Base-by-base conservation (phyloP, 108 stramenopile genomes). In the Nitzschia inconspicua region DNA sequence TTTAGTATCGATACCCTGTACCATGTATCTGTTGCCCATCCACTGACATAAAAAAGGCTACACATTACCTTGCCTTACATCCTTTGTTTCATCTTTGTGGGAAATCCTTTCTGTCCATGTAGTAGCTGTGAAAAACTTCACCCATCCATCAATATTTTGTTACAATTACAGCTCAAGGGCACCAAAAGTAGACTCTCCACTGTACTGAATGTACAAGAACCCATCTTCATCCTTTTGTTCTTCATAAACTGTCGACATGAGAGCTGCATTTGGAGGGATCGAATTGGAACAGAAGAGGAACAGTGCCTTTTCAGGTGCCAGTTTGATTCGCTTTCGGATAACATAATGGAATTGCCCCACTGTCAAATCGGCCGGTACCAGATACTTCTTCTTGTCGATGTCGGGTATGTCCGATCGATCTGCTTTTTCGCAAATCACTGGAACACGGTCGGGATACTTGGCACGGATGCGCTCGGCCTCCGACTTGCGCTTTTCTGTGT, bases 291-390 rank as follows among this genome's bases (percentile, higher is more conserved):
- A 90, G 60, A 94, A 94, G 23, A 94, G 51, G 58, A 94, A 94
- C 29, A 94, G 60, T 6, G 93, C 93, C 80, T 94, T 94, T 68
- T 94, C 93, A 1, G 93, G 93, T 41, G 83, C 86, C 32, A 88
- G 79, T 72, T 97, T 96, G 70, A 98, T 96, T 24, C 98, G 87
- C 81, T 98, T 99, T 43, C 97, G 92, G 55, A 99, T 97, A 26
- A 99, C 98, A 68, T 98, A 98, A 54, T 97, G 89, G 66, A 98
- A 99, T 66, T 99, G 98, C 5, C 97, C 96, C 35, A 95, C 93
- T 5, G 95, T 96, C 60, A 98, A 72, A 75, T 98, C 97, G 2
- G 90, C 84, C 3, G 97, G 97, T 19, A 98, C 97, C 48, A 96
- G 76, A 68, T 96, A 96, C 70, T 92, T 95, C 66, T 99, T 98